These are phyloP conservation scores for Trapa bicornis DNA, from an alignment of 345 rosid species.

Conservation along the genomic window DNA sequence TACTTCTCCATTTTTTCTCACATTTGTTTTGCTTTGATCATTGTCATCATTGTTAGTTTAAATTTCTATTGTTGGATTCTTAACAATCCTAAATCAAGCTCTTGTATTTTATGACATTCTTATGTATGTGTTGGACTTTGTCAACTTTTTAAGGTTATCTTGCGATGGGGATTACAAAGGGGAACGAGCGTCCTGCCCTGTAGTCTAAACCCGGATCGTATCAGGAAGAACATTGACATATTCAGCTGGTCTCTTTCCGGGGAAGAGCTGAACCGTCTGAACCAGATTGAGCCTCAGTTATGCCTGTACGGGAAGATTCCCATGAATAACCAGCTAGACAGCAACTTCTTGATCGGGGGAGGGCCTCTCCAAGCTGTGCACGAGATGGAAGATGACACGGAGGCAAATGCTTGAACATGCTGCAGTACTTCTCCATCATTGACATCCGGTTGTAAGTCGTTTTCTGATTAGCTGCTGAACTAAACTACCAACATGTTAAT, in stretches of 20 bases:
- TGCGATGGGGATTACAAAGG: slow-evolving; percentile 53
- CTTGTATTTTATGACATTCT: background rate
- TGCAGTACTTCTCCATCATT: background rate
- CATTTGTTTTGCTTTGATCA: background rate
- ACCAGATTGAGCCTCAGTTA: slow-evolving; percentile 44
- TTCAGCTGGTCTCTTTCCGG: slow-evolving; percentile 38
- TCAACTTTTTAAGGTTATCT: slow-evolving; percentile 24
- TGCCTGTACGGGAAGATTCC: slow-evolving; percentile 39
- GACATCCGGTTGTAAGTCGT: background rate
- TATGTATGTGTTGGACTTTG: background rate
- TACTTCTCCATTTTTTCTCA: background rate
- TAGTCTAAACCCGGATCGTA: slow-evolving; percentile 43
- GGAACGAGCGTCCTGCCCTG: slow-evolving; percentile 53
- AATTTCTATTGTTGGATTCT: background rate
- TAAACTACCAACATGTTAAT: background rate
- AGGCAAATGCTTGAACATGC: slow-evolving; percentile 7
- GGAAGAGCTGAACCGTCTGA: slow-evolving; percentile 34
- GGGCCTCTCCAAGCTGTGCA: slow-evolving; percentile 44
- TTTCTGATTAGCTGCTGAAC: background rate
- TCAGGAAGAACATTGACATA: slow-evolving; percentile 38
- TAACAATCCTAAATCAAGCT: background rate
- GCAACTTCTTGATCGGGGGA: slow-evolving; percentile 27
- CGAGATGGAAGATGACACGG: slow-evolving; percentile 39
- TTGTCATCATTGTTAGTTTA: too few species aligned
- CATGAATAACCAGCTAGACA: slow-evolving; percentile 22